These are phyloP conservation scores for Centaurea solstitialis DNA, from an alignment of 129 eudicot species.

Conservation along the genomic window DNA sequence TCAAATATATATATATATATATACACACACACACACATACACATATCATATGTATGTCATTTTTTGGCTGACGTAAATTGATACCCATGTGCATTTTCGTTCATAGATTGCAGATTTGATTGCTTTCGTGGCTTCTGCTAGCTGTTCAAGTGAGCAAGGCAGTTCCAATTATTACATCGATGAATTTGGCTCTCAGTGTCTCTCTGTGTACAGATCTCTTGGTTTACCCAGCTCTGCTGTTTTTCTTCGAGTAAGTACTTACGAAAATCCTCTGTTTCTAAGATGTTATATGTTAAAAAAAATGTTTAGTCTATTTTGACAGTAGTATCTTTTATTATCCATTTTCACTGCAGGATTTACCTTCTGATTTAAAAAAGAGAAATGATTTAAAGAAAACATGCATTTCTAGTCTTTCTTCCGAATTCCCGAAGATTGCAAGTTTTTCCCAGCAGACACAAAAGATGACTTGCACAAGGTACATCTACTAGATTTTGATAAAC, in stretches of 20 bases:
- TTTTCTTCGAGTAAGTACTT: conserved; percentile 73
- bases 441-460: conserved; percentile 78
- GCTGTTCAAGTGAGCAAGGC: conserved; percentile 49
- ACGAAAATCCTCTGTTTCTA: background rate
- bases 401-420: conserved; percentile 66
- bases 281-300: background rate
- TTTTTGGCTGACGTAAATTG: conserved; percentile 5
- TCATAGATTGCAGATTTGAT: conserved; percentile 92
- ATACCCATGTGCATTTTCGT: background rate
- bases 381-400: conserved; percentile 71
- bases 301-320: conserved; percentile 11
- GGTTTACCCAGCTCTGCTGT: conserved; percentile 88
- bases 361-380: conserved; percentile 68
- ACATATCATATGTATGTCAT: background rate
- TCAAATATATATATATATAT: background rate
- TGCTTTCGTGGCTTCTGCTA: conserved; percentile 87
- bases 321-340: background rate
- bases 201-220: conserved; percentile 82
- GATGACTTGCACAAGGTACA: conserved; percentile 91
- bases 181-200: conserved; percentile 89
- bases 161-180: conserved; percentile 61
- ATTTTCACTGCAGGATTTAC: conserved; percentile 61
- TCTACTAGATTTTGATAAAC: background rate
- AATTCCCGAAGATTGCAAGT: conserved; percentile 93
- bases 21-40: background rate